These are phyloP conservation scores for Hanseniaspora meyeri DNA, from an alignment of 805 yeast genomes.

Conservation along the genomic window DNA sequence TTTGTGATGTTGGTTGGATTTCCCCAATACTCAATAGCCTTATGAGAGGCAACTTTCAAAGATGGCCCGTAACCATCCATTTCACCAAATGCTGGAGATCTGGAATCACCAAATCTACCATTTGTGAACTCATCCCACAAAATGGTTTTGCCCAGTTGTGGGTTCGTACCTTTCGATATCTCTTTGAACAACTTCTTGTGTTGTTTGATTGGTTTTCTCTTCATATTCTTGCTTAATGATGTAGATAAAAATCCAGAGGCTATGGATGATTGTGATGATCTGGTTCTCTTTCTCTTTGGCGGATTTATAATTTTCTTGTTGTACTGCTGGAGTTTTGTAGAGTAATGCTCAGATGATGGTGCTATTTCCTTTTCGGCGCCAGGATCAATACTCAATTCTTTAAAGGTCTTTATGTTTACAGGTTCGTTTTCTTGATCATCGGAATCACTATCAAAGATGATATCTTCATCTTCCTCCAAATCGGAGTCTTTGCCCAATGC, in stretches of 20 bases:
- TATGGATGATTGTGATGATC: constrained; percentile 12
- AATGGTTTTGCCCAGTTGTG: constrained; percentile 9
- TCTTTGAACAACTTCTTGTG: constrained; percentile 7
- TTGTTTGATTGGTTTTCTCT: constrained; percentile 7
- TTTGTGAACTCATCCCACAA: constrained; percentile 92
- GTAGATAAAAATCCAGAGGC: constrained; percentile 2
- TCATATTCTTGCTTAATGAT: background rate
- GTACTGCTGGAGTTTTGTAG: background rate
- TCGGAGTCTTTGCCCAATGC: constrained; percentile 25
- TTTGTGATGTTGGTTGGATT: constrained; percentile 50
- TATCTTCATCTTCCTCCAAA: constrained; percentile 30
- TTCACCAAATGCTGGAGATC: constrained; percentile 96
- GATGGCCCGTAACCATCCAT: constrained; percentile 95
- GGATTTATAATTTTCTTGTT: background rate
- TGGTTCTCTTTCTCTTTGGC: constrained; percentile 8
- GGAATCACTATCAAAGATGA: constrained; percentile 18
- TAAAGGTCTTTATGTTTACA: background rate
- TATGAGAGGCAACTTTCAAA: constrained; percentile 56
- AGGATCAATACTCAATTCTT: constrained; percentile 3
- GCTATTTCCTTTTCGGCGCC: constrained; percentile 13
- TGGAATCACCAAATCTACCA: constrained; percentile 88
- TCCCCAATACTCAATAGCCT: constrained; percentile 72
- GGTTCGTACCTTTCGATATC: constrained; percentile 11
- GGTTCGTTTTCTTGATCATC: constrained; percentile 3
- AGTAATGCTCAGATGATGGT: background rate